Evolutionary conservation across 2,329 filamentous ascomycete species (phyloP).

Genomic region (Monosporascus sp.): DNA sequence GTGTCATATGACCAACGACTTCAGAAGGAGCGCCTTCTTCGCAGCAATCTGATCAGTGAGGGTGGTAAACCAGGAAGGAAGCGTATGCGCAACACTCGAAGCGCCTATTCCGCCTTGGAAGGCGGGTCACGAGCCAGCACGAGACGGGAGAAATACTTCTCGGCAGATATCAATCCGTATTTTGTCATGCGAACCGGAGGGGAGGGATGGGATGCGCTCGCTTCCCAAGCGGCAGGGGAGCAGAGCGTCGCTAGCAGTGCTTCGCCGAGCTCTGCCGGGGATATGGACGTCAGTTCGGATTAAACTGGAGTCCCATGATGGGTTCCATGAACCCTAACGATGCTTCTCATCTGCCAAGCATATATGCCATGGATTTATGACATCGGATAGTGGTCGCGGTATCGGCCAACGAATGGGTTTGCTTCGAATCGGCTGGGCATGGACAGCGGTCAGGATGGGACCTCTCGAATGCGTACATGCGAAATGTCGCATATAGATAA

Average conservation of each 20-base stretch:
- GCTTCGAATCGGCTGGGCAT: background rate
- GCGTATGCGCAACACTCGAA: conserved; percentile 64
- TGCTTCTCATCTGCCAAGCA: too few species aligned
- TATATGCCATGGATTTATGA: too few species aligned
- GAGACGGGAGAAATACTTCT: conserved; percentile 69
- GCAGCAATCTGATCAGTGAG: conserved; percentile 59
- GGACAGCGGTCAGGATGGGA: background rate
- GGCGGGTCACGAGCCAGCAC: conserved; percentile 63
- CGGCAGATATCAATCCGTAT: conserved; percentile 51
- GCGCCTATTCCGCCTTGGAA: conserved; percentile 71
- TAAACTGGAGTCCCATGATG: background rate
- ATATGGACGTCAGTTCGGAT: background rate
- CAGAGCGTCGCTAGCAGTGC: background rate
- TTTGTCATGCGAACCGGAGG: conserved; percentile 62
- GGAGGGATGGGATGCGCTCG: conserved; percentile 30
- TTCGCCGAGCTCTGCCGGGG: conserved; percentile 1
- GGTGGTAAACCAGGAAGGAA: conserved; percentile 48
- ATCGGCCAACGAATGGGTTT: too few species aligned
- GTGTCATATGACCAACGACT: conserved; percentile 69
- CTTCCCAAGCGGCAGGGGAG: background rate
- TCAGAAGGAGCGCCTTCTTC: conserved; percentile 59
- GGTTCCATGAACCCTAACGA: too few species aligned
- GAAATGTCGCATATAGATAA: background rate
- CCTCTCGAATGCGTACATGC: background rate
- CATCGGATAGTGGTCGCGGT: too few species aligned